Conservation (phyloP, 1,284 basidiomycete species). For the Singerocomus rubriflavus region DNA sequence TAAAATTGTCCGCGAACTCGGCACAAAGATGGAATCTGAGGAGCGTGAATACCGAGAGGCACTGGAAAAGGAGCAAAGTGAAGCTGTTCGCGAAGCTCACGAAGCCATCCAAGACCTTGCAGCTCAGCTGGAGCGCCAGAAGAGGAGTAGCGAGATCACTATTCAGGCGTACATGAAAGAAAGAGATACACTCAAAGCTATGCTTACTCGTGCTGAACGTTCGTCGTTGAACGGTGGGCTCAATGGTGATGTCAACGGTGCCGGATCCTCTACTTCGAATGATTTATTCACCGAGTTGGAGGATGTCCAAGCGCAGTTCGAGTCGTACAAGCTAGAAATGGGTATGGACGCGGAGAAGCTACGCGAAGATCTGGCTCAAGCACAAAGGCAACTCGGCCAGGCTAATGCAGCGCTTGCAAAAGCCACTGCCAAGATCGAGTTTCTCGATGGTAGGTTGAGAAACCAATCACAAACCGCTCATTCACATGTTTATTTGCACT, state of each 20-base stretch:
- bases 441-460: conserved; percentile 56
- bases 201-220: conserved; percentile 56
- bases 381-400: conserved; percentile 67
- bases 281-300: conserved; percentile 56
- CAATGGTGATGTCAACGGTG: conserved; percentile 36
- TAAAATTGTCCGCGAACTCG: conserved; percentile 78
- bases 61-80: conserved; percentile 70
- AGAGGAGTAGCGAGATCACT: conserved; percentile 64
- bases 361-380: conserved; percentile 62
- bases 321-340: conserved; percentile 77
- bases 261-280: conserved; percentile 21
- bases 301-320: conserved; percentile 73
- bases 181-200: conserved; percentile 78
- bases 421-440: conserved; percentile 76
- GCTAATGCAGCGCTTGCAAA: conserved; percentile 72
- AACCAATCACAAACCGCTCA: neutral
- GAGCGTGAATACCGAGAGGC: conserved; percentile 66
- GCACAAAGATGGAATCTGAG: conserved; percentile 72
- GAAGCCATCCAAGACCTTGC: conserved; percentile 81
- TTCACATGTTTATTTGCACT: conserved; percentile 5
- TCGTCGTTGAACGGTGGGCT: conserved; percentile 14
- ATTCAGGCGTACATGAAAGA: conserved; percentile 84
- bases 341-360: conserved; percentile 66
- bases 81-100: conserved; percentile 84
- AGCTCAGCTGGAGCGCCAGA: conserved; percentile 68